phyloP scores from a whole-genome alignment of 169 alveolate genomes.

The Plasmodium blacklocki region DNA sequence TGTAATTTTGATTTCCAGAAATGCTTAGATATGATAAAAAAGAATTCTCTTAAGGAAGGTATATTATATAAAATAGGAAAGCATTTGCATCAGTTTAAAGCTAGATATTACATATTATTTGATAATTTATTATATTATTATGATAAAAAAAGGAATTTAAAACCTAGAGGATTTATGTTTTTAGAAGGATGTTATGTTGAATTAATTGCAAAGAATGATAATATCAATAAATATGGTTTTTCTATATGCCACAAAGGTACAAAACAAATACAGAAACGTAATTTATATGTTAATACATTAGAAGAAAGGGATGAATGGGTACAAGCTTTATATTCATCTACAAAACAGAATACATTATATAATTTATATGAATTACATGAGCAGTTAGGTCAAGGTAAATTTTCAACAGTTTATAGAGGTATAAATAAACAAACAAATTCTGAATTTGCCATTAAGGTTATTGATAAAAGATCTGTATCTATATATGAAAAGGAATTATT shows the following conservation, averaged over 20 bases:
- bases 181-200: constrained; percentile 92
- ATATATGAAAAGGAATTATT: constrained; percentile 88
- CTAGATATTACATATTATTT: constrained; percentile 87
- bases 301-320: constrained; percentile 87
- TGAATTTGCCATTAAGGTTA: constrained; percentile 90
- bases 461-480: constrained; percentile 87
- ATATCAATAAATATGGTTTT: constrained; percentile 80
- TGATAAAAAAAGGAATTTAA: constrained; percentile 78
- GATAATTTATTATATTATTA: constrained; percentile 90
- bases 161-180: constrained; percentile 90
- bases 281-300: constrained; percentile 82
- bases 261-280: constrained; percentile 79
- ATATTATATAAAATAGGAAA: constrained; percentile 88
- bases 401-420: constrained; percentile 90
- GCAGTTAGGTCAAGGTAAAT: constrained; percentile 89
- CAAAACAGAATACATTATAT: constrained; percentile 87
- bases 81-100: constrained; percentile 85
- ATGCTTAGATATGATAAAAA: constrained; percentile 73
- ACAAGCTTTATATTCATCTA: constrained; percentile 87
- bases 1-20: constrained; percentile 80
- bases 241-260: constrained; percentile 85
- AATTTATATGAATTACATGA: constrained; percentile 85
- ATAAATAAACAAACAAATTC: constrained; percentile 84
- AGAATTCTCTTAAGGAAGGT: constrained; percentile 85
- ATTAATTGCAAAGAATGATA: constrained; percentile 46